Base-by-base conservation (phyloP, 768 basidiomycete species). In the Suillus discolor region DNA sequence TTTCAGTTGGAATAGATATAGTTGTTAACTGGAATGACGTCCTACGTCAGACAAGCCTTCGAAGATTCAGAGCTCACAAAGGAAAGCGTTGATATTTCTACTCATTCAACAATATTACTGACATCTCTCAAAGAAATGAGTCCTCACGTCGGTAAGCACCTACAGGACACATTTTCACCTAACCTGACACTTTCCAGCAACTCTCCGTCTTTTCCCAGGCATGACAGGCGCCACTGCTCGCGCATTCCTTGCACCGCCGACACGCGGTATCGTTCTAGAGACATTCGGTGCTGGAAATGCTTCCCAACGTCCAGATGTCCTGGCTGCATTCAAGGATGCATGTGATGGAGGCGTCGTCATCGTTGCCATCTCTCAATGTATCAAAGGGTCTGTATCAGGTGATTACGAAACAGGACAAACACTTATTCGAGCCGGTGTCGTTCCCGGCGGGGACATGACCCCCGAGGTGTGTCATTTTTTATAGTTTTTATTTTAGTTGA, bases 271-370 rank as follows among this genome's bases (percentile, higher is more conserved):
- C 3, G 90, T 98, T 12, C 81, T 98, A 2, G 93, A 97, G 74
- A 94, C 92, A 2, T 98, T 93, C 75, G 96, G 96, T 8, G 89
- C 94, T 1, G 96, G 96, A 0, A 98, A 98, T 76, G 93, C 94
- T 12, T 95, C 96, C 0, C 90, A 94, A 70, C 85, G 92, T 15
- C 66, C 82, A 57, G 94, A 95, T 69, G 78, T 97, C 23, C 84
- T 92, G 73, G 75, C 83, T n/a, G 89, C 87, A 1, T 81, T 97
- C 65, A 88, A 87, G 68, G 89, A 91, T 64, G 94, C 96, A 2
- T 93, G 91, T 68, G 86, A 90, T 64, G 85, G 90, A 1, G 94
- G 93, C 12, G 84, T 96, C 2, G 87, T 97, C 62, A 86, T 98
- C 57, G 94, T 98, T 45, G 93, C 95, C 13, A 95, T 97, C 60